Evolutionary conservation across 2,329 filamentous ascomycete species (phyloP), one percentile per base, ranked within the genome.

Genomic region (Elsinoe ampelina): DNA sequence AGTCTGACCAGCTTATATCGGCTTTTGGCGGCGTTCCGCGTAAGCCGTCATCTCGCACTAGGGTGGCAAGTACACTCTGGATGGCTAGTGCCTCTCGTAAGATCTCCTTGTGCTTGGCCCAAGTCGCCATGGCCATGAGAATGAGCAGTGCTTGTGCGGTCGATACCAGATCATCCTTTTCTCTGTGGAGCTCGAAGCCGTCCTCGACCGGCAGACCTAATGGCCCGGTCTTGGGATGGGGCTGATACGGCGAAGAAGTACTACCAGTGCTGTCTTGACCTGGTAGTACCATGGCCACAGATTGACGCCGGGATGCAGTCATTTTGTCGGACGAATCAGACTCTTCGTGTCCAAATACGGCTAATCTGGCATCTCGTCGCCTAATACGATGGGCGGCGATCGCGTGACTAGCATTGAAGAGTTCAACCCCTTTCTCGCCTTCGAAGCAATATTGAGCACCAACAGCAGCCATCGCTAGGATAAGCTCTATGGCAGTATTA

Each of bases 401-500:
- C 7, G 77, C 72, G 61, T 78, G 80, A 10, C 78, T 77, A 11
- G 78, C 77, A 64, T 79, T 77, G 63, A 81, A 83, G 2, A 83
- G 71, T 43, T 80, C 75, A 36, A 81, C 78, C 0, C 77, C 79
- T 51, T 76, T 69, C 8, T 69, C 67, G 13, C 69, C 67, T 60
- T 81, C 77, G 61, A 80, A 80, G 26, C 76, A 77, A 62, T 85
- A 86, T 62, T 84, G 82, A 0, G 83, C 83, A 11, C 83, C 83
- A 1, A 87, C 80, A 0, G 85, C 83, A 19, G 85, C 73, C 13
- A 88, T 79, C 0, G 84, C 84, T 26, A 89, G 71, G 4, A 87
- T 72, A 3, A 89, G 72, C 66, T 88, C 86, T 0, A 84, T 79
- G 0, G 83, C 80, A n/a, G 82, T 77, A n/a, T 82, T 79, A 6